A percentile compares a stretch with the other conserved stretches of the same genome.
Evolutionary conservation across 192 early-diverging fungal species (phyloP).

Genomic region (Linnemannia elongata): DNA sequence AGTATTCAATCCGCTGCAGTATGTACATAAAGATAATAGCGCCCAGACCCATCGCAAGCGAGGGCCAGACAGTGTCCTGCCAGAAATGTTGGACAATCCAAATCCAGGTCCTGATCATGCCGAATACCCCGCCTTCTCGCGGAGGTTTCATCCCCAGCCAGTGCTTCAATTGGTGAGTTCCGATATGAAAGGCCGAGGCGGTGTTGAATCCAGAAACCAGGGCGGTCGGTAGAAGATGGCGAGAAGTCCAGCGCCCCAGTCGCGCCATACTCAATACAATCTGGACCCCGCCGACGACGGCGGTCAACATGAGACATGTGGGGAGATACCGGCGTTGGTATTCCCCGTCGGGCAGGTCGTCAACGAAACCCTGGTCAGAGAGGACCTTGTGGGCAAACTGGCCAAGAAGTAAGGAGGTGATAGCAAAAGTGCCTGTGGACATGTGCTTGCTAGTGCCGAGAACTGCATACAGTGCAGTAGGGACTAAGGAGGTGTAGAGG

Average conservation of each 20-base stretch:
- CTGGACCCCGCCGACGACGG: constrained; percentile 46
- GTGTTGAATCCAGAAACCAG: constrained; percentile 58
- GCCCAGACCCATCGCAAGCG: constrained; percentile 41
- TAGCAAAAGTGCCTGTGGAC: constrained; percentile 59
- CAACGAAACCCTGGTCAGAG: constrained; percentile 23
- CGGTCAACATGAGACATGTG: constrained; percentile 44
- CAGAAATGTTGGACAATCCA: constrained; percentile 48
- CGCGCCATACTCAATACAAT: constrained; percentile 51
- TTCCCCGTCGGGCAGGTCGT: constrained; percentile 24
- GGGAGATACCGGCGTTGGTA: constrained; percentile 48
- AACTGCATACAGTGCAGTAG: constrained; percentile 39
- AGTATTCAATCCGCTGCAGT: constrained; percentile 41
- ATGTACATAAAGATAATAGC: constrained; percentile 50
- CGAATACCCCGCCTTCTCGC: constrained; percentile 36
- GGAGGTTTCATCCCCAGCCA: constrained; percentile 44
- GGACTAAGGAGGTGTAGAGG: constrained; percentile 57
- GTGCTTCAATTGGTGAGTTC: constrained; percentile 49
- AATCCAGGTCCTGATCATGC: constrained; percentile 51
- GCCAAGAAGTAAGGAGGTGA: constrained; percentile 56
- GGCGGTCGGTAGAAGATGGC: constrained; percentile 42
- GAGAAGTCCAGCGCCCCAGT: constrained; percentile 46
- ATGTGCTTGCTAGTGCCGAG: constrained; percentile 57
- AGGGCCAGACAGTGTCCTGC: constrained; percentile 34
- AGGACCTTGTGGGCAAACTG: constrained; percentile 50
- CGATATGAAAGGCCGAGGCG: constrained; percentile 57